Evolutionary conservation across 169 alveolate species (phyloP).

Genomic region (Plasmodium relictum): DNA sequence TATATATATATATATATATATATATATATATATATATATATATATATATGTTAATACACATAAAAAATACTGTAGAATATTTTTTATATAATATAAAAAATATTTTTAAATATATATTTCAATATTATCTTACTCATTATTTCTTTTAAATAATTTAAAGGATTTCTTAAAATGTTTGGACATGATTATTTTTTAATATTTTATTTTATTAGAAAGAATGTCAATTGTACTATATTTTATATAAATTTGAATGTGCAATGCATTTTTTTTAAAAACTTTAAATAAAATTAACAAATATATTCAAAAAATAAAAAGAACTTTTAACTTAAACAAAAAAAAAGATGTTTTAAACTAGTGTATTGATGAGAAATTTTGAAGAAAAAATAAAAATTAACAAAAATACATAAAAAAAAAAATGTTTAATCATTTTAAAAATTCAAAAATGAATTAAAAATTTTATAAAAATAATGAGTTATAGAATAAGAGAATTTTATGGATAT

Average conservation of each 20-base stretch:
- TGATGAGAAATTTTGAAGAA: background rate
- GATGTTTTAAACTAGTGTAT: slow-evolving; percentile 2
- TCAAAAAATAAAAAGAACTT: too few species aligned
- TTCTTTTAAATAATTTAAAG: slow-evolving; percentile 32
- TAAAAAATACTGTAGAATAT: background rate
- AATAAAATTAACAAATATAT: too few species aligned
- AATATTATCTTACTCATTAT: slow-evolving; percentile 34
- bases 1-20: background rate
- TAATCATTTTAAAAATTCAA: slow-evolving; percentile 8
- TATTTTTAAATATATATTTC: background rate
- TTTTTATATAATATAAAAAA: slow-evolving; percentile 4
- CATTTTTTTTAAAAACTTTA: slow-evolving; percentile 11
- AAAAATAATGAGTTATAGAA: too few species aligned
- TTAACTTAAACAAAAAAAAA: too few species aligned
- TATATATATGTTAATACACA: background rate
- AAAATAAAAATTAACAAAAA: slow-evolving; percentile 3
- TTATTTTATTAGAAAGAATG: slow-evolving; percentile 4
- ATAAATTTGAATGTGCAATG: slow-evolving; percentile 9
- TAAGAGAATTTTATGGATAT: background rate
- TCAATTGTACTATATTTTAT: slow-evolving; percentile 23
- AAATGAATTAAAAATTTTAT: background rate
- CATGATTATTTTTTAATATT: slow-evolving; percentile 21
- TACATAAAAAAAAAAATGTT: slow-evolving; percentile 1
- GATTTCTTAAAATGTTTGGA: slow-evolving; percentile 50
- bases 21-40: background rate